Evolutionary conservation across 352 stramenopile species (phyloP).

Genomic region (Phytophthora megakarya): DNA sequence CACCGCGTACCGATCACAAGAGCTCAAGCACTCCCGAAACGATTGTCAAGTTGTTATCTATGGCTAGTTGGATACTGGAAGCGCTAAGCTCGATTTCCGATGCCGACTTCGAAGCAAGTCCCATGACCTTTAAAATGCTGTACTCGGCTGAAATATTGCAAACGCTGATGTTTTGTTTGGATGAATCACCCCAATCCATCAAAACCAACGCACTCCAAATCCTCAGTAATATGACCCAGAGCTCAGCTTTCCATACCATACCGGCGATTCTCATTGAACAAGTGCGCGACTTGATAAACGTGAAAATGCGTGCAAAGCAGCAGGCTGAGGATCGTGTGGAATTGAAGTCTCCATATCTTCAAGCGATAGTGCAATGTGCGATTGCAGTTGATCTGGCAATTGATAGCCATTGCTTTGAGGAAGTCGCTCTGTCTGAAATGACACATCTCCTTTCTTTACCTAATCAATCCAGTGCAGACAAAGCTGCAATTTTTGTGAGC

Average conservation of each 20-base stretch:
- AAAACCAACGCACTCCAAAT: constrained; percentile 48
- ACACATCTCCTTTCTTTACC: background rate
- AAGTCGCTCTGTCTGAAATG: background rate
- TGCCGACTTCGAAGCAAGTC: constrained; percentile 12
- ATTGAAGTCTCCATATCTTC: constrained; percentile 67
- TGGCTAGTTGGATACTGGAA: constrained; percentile 50
- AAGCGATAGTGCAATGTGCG: constrained; percentile 61
- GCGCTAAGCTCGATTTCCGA: constrained; percentile 29
- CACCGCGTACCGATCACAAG: background rate
- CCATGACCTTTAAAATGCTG: constrained; percentile 22
- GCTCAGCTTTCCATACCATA: constrained; percentile 45
- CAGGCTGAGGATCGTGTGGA: constrained; percentile 51
- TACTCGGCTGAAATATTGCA: constrained; percentile 46
- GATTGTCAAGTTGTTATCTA: constrained; percentile 33
- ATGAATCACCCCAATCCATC: constrained; percentile 46
- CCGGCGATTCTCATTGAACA: constrained; percentile 44
- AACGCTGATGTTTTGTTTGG: constrained; percentile 39
- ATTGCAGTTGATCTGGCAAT: constrained; percentile 61
- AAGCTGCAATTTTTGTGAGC: constrained; percentile 20
- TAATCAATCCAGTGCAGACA: constrained; percentile 9
- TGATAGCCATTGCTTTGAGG: constrained; percentile 42
- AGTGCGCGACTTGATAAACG: constrained; percentile 44
- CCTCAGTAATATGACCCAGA: constrained; percentile 46
- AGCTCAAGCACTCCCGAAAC: constrained; percentile 9
- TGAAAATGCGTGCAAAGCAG: constrained; percentile 60